Evolutionary conservation across 176 grass and related monocot species (phyloP), one percentile per base, ranked within the genome.

Genomic region (Eleusine coracana): DNA sequence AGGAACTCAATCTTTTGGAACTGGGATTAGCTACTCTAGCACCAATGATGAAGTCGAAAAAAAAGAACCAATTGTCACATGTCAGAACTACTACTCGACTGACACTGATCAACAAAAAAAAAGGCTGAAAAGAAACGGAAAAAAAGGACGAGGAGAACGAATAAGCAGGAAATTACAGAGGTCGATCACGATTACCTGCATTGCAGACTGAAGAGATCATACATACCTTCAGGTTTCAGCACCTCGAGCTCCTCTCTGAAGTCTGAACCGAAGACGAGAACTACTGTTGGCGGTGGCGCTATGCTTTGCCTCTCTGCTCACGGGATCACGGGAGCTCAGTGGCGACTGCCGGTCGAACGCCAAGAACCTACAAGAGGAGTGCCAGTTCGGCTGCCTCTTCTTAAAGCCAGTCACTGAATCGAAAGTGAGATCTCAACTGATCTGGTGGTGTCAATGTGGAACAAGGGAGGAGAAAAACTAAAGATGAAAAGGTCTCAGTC

Each of bases 391-490:
- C 36, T 87, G 84, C 69, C 88, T 70, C 80, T 83, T 79, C 80
- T 90, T 90, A 87, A 90, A 90, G 75, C 58, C 68, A 45, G 61
- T 49, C 73, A 72, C 83, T 41, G 88, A 83, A 64, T 71, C 81
- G 75, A 91, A 85, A 88, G 82, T 21, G 79, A 87, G 82, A 91
- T 83, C 83, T 87, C 82, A 80, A 69, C 79, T 58, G 87, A 93
- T 83, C 75, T 84, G 72, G 84, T 66, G 67, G 88, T 63, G 84
- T 34, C 84, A 87, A 48, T 90, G 77, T 89, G 86, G 50, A 52
- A 74, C 7, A 2, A 8, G 21, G 56, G 10, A 8, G 66, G 5
- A 38, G 44, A 49, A 54, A 70, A 89, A 40, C 70, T 70, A 66
- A 6, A 73, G 40, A 48, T 2, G 23, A 68, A 76, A 84, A 83